A percentile compares a stretch with the other conserved stretches of the same genome.
These are phyloP conservation scores for Adansonia madagascariensis DNA, from an alignment of 441 rosid genomes.

Conservation along the genomic window DNA sequence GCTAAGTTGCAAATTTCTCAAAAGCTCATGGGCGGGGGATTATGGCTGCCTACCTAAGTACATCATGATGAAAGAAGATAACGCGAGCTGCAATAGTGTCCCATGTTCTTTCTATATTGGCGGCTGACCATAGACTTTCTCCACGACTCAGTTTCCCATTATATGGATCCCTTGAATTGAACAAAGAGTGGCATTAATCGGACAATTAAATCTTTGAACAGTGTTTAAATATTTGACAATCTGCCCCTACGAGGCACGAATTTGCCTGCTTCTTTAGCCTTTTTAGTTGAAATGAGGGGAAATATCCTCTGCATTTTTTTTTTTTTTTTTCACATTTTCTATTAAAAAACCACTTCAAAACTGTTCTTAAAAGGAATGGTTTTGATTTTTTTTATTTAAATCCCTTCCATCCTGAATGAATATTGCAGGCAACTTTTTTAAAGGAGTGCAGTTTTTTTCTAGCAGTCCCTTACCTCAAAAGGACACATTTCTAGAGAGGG, in stretches of 20 bases:
- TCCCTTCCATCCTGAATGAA: no score
- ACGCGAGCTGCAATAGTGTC: neutral
- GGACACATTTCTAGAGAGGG: no score
- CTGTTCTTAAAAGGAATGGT: no score
- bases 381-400: no score
- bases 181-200: neutral
- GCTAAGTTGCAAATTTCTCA: no score
- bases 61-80: neutral
- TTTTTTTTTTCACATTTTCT: neutral
- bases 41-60: neutral
- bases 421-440: no score
- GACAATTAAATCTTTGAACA: neutral
- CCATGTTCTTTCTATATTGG: neutral
- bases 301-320: no score
- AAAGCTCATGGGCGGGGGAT: neutral
- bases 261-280: neutral
- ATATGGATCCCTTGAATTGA: no score
- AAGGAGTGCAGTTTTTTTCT: no score
- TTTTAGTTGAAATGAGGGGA: neutral
- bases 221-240: neutral
- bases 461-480: no score
- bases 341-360: neutral
- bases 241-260: neutral
- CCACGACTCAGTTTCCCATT: neutral
- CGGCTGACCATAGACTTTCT: neutral